Conservation (phyloP, 352 stramenopile genomes). For the Globisporangium nunn region DNA sequence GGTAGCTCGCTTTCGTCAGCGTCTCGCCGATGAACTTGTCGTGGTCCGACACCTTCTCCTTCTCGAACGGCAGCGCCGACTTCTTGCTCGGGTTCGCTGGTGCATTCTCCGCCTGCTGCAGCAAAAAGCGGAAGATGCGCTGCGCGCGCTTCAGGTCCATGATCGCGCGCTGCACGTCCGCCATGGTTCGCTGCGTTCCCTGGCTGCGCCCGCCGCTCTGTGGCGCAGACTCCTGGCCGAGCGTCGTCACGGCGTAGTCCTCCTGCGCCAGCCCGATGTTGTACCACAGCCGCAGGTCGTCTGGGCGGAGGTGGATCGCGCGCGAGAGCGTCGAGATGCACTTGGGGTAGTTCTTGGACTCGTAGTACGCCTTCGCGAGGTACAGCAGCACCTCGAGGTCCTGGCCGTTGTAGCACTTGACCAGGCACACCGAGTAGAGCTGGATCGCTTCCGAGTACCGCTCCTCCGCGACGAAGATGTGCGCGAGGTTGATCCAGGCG, state of each 20-base stretch:
- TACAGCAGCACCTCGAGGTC: slow-evolving; percentile 78
- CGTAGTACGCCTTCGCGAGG: slow-evolving; percentile 85
- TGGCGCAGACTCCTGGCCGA: slow-evolving; percentile 60
- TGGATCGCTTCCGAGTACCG: slow-evolving; percentile 94
- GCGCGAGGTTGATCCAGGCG: slow-evolving; percentile 95
- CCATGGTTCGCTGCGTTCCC: slow-evolving; percentile 70
- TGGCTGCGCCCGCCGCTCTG: slow-evolving; percentile 21
- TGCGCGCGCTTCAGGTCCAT: slow-evolving; percentile 78
- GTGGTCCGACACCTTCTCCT: slow-evolving; percentile 84
- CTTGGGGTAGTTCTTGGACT: slow-evolving; percentile 85
- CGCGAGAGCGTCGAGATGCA: slow-evolving; percentile 81
- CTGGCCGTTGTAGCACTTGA: slow-evolving; percentile 86
- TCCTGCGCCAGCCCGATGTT: slow-evolving; percentile 83
- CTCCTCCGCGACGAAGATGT: slow-evolving; percentile 96
- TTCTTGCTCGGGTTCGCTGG: slow-evolving; percentile 52
- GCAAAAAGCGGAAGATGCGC: slow-evolving; percentile 77
- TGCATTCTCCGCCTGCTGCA: slow-evolving; percentile 54
- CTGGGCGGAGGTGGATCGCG: slow-evolving; percentile 70
- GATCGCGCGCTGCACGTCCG: slow-evolving; percentile 85
- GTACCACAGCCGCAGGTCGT: slow-evolving; percentile 80
- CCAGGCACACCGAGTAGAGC: slow-evolving; percentile 91
- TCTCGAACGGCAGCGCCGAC: slow-evolving; percentile 64
- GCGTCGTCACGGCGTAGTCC: slow-evolving; percentile 80
- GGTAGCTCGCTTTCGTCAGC: slow-evolving; percentile 80
- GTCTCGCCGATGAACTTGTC: slow-evolving; percentile 85